Evolutionary conservation across 1,139 yeast species (phyloP).

Genomic region (Petasospora fabianii): DNA sequence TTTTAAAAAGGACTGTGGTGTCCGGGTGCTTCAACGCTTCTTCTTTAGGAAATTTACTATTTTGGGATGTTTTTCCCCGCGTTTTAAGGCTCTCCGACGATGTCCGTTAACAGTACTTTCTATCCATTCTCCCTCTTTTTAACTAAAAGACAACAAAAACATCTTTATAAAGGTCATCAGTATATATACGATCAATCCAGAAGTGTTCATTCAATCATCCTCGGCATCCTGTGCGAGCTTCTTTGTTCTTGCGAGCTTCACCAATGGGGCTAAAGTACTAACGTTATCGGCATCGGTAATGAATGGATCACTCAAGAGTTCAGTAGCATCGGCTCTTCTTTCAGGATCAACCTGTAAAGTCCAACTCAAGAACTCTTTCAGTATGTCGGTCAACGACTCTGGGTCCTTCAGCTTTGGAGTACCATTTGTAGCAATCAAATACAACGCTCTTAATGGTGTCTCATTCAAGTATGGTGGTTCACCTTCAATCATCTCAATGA

Average conservation of each 20-base stretch:
- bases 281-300: constrained; percentile 67
- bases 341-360: constrained; percentile 84
- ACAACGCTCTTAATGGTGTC: constrained; percentile 84
- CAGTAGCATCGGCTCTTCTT: constrained; percentile 76
- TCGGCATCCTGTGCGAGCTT: constrained; percentile 52
- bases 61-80: no score
- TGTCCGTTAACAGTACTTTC: no score
- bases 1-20: not conserved
- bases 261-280: constrained; percentile 78
- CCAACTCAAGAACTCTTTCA: constrained; percentile 70
- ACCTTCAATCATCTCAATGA: constrained; percentile 97
- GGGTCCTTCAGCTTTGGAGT: constrained; percentile 92
- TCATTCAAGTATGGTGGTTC: constrained; percentile 97
- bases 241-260: constrained; percentile 80
- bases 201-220: constrained; percentile 25
- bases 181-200: no score
- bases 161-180: no score
- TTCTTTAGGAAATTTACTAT: no score
- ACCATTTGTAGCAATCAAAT: constrained; percentile 92
- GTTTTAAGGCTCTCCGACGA: no score
- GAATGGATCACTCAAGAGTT: constrained; percentile 69
- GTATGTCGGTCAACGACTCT: constrained; percentile 63
- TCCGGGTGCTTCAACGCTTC: constrained; percentile 3
- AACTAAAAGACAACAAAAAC: no score
- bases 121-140: no score